Evolutionary conservation across 2,329 filamentous ascomycete species (phyloP).

Genomic region (Colletotrichum euphorbiae): DNA sequence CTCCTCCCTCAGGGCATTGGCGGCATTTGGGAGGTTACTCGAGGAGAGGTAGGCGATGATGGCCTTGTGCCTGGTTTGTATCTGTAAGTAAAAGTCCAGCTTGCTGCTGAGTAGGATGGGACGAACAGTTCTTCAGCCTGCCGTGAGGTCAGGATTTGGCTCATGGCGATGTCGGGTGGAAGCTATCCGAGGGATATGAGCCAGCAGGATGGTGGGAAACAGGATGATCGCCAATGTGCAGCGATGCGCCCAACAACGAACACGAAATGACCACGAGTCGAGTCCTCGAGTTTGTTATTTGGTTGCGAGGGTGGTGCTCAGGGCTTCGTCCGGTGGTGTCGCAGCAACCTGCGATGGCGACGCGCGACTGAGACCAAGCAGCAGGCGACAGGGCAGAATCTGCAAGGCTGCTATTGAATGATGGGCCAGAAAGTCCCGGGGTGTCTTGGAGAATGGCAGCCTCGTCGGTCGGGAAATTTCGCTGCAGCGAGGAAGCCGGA

Average conservation of each 20-base stretch:
- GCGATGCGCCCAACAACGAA: neutral
- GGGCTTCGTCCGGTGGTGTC: constrained; percentile 23
- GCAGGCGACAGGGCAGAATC: constrained; percentile 14
- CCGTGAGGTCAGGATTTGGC: constrained; percentile 78
- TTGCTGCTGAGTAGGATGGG: constrained; percentile 1
- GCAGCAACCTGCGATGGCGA: constrained; percentile 30
- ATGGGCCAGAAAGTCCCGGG: constrained; percentile 1
- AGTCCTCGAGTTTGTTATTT: neutral
- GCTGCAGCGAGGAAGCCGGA: constrained; percentile 12
- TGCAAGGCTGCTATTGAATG: constrained; percentile 26
- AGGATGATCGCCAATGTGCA: neutral
- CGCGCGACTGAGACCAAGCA: constrained; percentile 17
- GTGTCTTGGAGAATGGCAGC: constrained; percentile 21
- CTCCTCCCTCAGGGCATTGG: constrained; percentile 80
- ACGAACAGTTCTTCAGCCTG: constrained; percentile 89
- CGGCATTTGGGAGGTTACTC: constrained; percentile 76
- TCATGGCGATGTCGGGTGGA: constrained; percentile 63
- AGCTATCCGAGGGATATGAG: neutral
- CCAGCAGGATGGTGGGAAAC: neutral
- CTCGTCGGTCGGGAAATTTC: constrained; percentile 30
- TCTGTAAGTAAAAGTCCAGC: constrained; percentile 36
- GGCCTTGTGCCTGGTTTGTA: constrained; percentile 80
- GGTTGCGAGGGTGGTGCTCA: constrained; percentile 6
- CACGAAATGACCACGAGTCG: neutral
- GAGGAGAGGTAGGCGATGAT: constrained; percentile 89